Evolutionary conservation across 371 early-diverging fungal genomes (phyloP).

Genomic region (Rhizomucor miehei): DNA sequence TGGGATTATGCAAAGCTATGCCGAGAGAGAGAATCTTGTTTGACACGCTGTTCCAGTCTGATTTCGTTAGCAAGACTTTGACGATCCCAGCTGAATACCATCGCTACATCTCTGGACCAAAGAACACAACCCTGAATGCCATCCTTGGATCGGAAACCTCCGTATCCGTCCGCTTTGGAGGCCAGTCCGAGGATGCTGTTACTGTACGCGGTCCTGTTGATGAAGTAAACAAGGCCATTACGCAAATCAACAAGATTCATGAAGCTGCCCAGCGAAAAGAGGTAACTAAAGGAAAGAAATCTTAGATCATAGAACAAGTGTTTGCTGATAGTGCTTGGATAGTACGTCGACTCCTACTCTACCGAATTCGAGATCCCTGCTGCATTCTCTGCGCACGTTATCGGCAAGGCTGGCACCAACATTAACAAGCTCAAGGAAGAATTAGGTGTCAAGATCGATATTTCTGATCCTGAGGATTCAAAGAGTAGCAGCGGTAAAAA

Average conservation of each 20-base stretch:
- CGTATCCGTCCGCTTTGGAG: slow-evolving; percentile 73
- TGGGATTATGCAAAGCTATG: too few relatives aligned
- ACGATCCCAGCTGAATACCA: slow-evolving; percentile 75
- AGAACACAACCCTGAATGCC: slow-evolving; percentile 70
- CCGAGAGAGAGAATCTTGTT: background rate
- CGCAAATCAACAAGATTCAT: slow-evolving; percentile 61
- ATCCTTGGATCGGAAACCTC: slow-evolving; percentile 54
- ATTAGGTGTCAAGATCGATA: slow-evolving; percentile 78
- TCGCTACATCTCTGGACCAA: slow-evolving; percentile 71
- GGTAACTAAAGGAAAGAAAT: slow-evolving; percentile 16
- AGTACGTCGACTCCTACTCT: slow-evolving; percentile 65
- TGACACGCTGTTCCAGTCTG: slow-evolving; percentile 39
- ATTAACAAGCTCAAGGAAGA: slow-evolving; percentile 77
- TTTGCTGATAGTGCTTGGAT: slow-evolving; percentile 1
- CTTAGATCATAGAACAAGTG: background rate
- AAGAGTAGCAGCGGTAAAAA: slow-evolving; percentile 29
- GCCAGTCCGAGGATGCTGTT: slow-evolving; percentile 55
- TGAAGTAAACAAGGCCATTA: slow-evolving; percentile 69
- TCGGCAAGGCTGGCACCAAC: slow-evolving; percentile 86
- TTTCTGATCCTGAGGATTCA: slow-evolving; percentile 53
- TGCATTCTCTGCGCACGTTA: slow-evolving; percentile 73
- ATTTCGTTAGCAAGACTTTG: slow-evolving; percentile 62
- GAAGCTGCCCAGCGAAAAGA: slow-evolving; percentile 70
- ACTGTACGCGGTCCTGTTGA: slow-evolving; percentile 78
- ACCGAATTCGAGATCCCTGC: slow-evolving; percentile 70